These are phyloP conservation scores for Aspergillus floridensis DNA, from an alignment of 2,329 filamentous ascomycete genomes.

Conservation along the genomic window DNA sequence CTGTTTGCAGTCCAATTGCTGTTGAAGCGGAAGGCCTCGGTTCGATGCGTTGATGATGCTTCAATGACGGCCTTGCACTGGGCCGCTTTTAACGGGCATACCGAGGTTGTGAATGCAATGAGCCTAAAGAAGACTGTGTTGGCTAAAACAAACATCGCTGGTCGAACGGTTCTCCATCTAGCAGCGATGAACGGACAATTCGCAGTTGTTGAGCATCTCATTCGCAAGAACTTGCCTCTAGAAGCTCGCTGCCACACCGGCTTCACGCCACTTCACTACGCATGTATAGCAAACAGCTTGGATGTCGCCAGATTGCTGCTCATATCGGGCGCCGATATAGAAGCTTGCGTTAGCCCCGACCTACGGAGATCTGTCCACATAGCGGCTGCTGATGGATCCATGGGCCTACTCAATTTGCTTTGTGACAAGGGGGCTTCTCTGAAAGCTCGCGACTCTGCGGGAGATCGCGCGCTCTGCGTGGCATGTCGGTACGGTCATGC, in stretches of 20 bases:
- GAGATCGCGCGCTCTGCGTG: conserved; percentile 35
- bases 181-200: conserved; percentile 37
- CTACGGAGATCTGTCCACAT: conserved; percentile 36
- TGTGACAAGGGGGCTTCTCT: conserved; percentile 32
- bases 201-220: conserved; percentile 37
- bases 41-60: conserved; percentile 28
- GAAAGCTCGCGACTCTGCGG: conserved; percentile 32
- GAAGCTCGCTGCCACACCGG: conserved; percentile 31
- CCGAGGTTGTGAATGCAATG: conserved; percentile 35
- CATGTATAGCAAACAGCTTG: conserved; percentile 31
- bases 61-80: conserved; percentile 41
- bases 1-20: conserved; percentile 29
- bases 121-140: conserved; percentile 31
- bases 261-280: conserved; percentile 39
- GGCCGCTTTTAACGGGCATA: conserved; percentile 40
- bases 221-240: conserved; percentile 31
- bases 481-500: conserved; percentile 35
- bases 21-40: conserved; percentile 32
- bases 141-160: conserved; percentile 26
- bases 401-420: conserved; percentile 32
- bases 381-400: conserved; percentile 29
- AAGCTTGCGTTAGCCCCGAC: conserved; percentile 29
- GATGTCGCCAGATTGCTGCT: conserved; percentile 35
- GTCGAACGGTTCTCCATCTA: conserved; percentile 37
- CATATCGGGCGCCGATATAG: conserved; percentile 33